Evolutionary conservation across 768 basidiomycete genomes (phyloP), one percentile per base, ranked within the genome.

Genomic region (Lactifluus subvellereus): DNA sequence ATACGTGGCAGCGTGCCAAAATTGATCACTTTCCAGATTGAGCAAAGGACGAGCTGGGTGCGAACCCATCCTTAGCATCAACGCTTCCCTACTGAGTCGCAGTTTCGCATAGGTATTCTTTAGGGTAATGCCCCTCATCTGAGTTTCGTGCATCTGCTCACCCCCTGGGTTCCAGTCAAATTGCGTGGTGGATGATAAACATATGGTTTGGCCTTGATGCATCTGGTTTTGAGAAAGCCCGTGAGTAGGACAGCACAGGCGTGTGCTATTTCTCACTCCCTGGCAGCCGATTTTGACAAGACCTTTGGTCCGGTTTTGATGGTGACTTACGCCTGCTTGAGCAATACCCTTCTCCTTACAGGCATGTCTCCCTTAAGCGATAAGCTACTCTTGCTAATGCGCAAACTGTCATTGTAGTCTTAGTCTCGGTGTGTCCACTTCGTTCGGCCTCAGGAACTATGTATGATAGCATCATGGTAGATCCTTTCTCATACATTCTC

Each of bases 401-500:
- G 14, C 57, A 6, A 9, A 32, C 8, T 43, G 60, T 55, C 48
- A 55, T 66, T 30, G 65, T 52, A 65, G 40, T 66, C n/a, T 30
- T 64, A 11, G 54, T 64, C 49, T 58, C 43, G 20, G 63, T 62
- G 32, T 14, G 67, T 48, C 6, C 11, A 35, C 11, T 5, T 20
- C 18, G 20, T 13, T 20, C 14, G 8, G 16, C 2, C 18, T 43
- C 42, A 13, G 6, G 16, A 8, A 32, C 14, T 6, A 11, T 16
- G 40, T 32, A 27, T 35, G 42, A 61, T 33, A 16, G 4, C 6
- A 18, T 10, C 27, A n/a, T 22, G 47, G 13, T 68, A 93, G 91
- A 98, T 98, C 54, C 77, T 99, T 30, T 93, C 93, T 6, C 92
- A 98, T 71, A 98, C 97, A 0, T 99, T 99, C 72, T 87, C 95